These are phyloP conservation scores for Sistotremastrum niveocremeum DNA, from an alignment of 768 basidiomycete genomes.

Conservation along the genomic window DNA sequence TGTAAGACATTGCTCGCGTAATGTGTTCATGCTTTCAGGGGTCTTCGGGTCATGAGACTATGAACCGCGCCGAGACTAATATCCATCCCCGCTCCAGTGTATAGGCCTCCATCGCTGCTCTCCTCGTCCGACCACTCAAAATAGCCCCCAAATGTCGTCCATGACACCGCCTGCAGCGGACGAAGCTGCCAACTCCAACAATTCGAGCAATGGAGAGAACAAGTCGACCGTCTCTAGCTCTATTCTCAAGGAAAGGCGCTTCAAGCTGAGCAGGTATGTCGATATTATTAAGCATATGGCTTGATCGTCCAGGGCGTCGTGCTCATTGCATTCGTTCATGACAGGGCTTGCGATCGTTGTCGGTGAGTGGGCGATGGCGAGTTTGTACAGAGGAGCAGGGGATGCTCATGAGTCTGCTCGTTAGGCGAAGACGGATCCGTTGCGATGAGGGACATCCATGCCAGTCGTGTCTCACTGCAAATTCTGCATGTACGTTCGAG, in stretches of 20 bases:
- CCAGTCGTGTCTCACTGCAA: constrained; percentile 75
- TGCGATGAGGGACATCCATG: constrained; percentile 86
- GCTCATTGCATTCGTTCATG: constrained; percentile 3
- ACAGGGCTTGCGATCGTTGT: constrained; percentile 81
- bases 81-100: too few relatives aligned
- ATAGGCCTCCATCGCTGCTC: too few relatives aligned
- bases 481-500: constrained; percentile 74
- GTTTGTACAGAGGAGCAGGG: neutral
- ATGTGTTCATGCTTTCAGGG: too few relatives aligned
- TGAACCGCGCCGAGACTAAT: too few relatives aligned
- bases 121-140: too few relatives aligned
- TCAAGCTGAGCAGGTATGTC: constrained; percentile 74
- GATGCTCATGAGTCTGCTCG: neutral
- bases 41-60: too few relatives aligned
- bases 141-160: too few relatives aligned
- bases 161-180: too few relatives aligned
- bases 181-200: too few relatives aligned
- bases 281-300: neutral
- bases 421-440: constrained; percentile 69
- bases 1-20: too few relatives aligned
- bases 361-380: constrained; percentile 39
- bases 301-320: constrained; percentile 6
- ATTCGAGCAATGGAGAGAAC: too few relatives aligned
- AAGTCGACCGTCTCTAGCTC: too few relatives aligned
- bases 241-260: constrained; percentile 54